Conservation (phyloP, 768 basidiomycete species). For the Lepiota brunneoincarnata region DNA sequence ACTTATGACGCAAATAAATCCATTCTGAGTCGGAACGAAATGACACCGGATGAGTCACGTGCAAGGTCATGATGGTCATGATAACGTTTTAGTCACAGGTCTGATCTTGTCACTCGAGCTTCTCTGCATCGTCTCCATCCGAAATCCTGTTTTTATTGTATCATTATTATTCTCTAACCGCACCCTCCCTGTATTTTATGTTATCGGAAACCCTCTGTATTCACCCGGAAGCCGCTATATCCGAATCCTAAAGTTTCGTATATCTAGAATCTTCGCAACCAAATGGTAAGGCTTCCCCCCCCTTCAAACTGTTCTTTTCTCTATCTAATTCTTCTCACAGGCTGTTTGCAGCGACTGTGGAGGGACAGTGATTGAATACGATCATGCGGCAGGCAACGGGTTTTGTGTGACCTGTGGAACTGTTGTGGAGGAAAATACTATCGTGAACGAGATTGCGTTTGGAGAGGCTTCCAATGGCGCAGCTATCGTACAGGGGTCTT, state of each 20-base stretch:
- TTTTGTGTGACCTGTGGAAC: conserved; percentile 86
- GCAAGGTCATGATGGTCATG: neutral
- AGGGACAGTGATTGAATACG: conserved; percentile 83
- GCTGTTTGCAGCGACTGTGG: conserved; percentile 75
- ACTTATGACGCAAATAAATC: neutral
- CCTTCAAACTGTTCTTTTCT: neutral
- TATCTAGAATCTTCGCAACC: neutral
- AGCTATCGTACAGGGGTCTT: conserved; percentile 93
- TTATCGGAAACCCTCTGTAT: neutral
- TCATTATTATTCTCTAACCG: conserved; percentile 15
- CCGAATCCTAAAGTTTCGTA: neutral
- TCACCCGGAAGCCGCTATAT: neutral
- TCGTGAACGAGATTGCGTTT: conserved; percentile 92
- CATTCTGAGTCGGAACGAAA: neutral
- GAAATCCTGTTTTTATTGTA: conserved; percentile 13
- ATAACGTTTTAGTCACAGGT: conserved; percentile 5
- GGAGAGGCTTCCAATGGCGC: conserved; percentile 92
- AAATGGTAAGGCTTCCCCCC: neutral
- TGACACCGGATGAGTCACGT: neutral
- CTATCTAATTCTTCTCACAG: conserved; percentile 25
- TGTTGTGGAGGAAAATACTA: conserved; percentile 90
- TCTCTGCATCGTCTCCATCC: neutral
- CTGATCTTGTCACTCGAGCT: conserved; percentile 7
- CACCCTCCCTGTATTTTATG: conserved; percentile 8
- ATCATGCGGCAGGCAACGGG: conserved; percentile 79